Evolutionary conservation across 495 filamentous ascomycete species (phyloP).

Genomic region (Copromyces sp.): DNA sequence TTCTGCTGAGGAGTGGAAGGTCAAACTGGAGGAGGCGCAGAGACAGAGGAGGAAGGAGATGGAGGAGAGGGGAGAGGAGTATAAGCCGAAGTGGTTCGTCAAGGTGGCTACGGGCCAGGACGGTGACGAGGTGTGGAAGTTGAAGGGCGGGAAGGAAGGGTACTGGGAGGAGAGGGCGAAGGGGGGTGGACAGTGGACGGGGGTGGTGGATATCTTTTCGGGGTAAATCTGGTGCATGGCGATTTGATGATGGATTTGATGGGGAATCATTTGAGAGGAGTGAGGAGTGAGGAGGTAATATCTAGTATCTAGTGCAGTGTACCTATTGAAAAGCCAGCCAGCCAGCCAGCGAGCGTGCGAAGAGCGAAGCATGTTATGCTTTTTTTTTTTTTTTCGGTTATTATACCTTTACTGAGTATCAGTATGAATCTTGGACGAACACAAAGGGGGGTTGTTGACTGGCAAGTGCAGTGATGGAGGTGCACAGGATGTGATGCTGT

Average conservation of each 20-base stretch:
- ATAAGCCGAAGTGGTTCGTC: constrained; percentile 76
- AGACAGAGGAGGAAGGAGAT: constrained; percentile 60
- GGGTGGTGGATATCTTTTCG: constrained; percentile 60
- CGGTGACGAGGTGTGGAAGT: constrained; percentile 68
- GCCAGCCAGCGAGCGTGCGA: background rate
- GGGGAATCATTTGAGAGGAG: too few relatives aligned
- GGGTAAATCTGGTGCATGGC: constrained; percentile 1
- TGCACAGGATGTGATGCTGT: background rate
- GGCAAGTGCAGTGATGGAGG: background rate
- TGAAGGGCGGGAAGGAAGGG: constrained; percentile 69
- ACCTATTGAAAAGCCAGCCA: background rate
- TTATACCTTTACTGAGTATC: background rate
- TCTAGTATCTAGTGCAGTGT: background rate
- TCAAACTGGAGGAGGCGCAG: constrained; percentile 76
- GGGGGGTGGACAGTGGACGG: constrained; percentile 50
- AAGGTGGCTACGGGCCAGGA: constrained; percentile 42
- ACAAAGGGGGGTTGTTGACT: background rate
- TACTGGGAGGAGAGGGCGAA: constrained; percentile 83
- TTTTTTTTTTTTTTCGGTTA: background rate
- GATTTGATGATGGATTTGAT: background rate
- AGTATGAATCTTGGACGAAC: background rate
- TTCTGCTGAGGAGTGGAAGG: constrained; percentile 73
- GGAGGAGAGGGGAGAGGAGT: constrained; percentile 60
- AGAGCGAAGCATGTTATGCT: background rate
- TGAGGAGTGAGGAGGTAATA: background rate